These are phyloP conservation scores for Coemansia sp. DNA, from an alignment of 192 early-diverging fungal species.

Conservation along the genomic window DNA sequence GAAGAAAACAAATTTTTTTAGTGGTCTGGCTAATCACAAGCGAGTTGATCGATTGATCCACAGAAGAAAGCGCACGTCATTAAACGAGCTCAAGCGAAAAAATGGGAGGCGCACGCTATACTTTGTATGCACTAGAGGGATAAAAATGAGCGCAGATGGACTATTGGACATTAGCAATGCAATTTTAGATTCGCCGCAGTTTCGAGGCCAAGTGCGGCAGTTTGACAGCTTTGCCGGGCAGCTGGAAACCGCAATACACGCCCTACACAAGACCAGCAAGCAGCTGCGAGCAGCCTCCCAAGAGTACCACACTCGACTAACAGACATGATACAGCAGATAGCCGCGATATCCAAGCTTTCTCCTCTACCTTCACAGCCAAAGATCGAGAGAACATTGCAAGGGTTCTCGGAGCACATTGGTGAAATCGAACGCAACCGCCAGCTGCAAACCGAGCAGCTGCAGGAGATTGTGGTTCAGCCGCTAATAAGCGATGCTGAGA, in stretches of 20 bases:
- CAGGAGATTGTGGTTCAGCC: slow-evolving; percentile 69
- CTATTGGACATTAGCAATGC: slow-evolving; percentile 41
- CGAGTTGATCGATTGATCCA: too few species aligned
- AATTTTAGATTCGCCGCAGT: slow-evolving; percentile 41
- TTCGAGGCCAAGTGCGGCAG: slow-evolving; percentile 28
- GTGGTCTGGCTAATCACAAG: too few species aligned
- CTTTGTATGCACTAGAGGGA: neutral
- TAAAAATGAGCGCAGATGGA: slow-evolving; percentile 8
- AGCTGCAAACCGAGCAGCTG: slow-evolving; percentile 58
- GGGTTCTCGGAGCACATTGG: slow-evolving; percentile 16
- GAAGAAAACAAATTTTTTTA: slow-evolving; percentile 6
- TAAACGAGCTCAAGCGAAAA: too few species aligned
- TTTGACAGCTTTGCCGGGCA: slow-evolving; percentile 38
- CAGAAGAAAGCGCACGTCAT: too few species aligned
- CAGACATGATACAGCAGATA: slow-evolving; percentile 20
- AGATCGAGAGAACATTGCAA: slow-evolving; percentile 17
- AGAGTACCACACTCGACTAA: slow-evolving; percentile 20
- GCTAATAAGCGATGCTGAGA: slow-evolving; percentile 61
- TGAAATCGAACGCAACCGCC: slow-evolving; percentile 46
- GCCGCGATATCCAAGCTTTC: slow-evolving; percentile 21
- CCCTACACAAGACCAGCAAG: slow-evolving; percentile 33
- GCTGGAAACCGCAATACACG: slow-evolving; percentile 34
- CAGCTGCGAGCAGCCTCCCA: slow-evolving; percentile 18
- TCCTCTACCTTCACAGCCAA: slow-evolving; percentile 10
- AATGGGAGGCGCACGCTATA: too few species aligned